These are phyloP conservation scores for Aspergillus eucalypticola DNA, from an alignment of 2,329 filamentous ascomycete genomes.

Conservation along the genomic window DNA sequence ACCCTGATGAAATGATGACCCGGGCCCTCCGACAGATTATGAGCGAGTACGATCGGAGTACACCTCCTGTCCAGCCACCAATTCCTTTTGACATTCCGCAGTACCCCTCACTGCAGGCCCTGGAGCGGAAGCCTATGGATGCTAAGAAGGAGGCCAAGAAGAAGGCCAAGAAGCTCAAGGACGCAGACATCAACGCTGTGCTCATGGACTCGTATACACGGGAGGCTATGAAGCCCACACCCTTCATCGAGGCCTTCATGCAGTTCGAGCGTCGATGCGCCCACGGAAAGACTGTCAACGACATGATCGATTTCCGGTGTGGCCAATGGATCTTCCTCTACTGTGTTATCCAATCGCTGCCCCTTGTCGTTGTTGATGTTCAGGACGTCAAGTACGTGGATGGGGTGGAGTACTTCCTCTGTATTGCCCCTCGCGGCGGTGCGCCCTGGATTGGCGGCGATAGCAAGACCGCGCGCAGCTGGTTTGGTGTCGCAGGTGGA, in stretches of 20 bases:
- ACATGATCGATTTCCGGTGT: conserved; percentile 49
- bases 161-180: conserved; percentile 70
- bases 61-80: conserved; percentile 84
- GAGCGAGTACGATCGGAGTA: conserved; percentile 84
- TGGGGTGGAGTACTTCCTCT: conserved; percentile 53
- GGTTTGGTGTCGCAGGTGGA: conserved; percentile 62
- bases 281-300: conserved; percentile 46
- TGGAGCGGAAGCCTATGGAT: conserved; percentile 66
- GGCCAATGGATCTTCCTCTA: conserved; percentile 56
- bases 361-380: conserved; percentile 52
- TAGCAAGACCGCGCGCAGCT: conserved; percentile 45
- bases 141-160: conserved; percentile 74
- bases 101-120: conserved; percentile 67
- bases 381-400: conserved; percentile 47
- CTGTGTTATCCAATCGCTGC: conserved; percentile 51
- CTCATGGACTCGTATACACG: conserved; percentile 81
- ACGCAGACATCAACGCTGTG: conserved; percentile 73
- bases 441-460: conserved; percentile 52
- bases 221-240: conserved; percentile 59
- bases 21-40: conserved; percentile 76
- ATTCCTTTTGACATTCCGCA: conserved; percentile 87
- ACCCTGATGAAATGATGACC: conserved; percentile 59
- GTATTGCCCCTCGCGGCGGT: conserved; percentile 50
- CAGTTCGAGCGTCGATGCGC: conserved; percentile 49
- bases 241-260: conserved; percentile 51